These are phyloP conservation scores for Tricharina praecox DNA, from an alignment of 495 filamentous ascomycete species.

Conservation along the genomic window DNA sequence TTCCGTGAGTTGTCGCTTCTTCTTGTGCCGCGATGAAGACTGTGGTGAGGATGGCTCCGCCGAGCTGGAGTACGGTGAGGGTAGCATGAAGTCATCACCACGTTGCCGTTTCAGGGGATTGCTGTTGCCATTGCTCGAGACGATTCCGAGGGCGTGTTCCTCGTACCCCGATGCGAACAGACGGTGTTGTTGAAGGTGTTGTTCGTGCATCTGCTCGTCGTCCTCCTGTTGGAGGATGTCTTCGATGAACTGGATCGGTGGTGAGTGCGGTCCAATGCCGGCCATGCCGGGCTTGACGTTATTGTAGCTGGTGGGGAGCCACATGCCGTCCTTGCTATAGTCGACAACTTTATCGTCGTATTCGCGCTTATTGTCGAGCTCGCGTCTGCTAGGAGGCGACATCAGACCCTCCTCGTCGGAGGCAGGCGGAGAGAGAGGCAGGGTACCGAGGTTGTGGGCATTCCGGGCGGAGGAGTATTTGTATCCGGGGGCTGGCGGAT, in stretches of 20 bases:
- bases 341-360: no score
- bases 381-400: conserved; percentile 25
- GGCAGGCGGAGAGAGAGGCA: conserved; percentile 21
- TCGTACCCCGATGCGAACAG: no score
- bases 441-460: no score
- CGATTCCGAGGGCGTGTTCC: no score
- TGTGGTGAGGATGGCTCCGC: not conserved
- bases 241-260: conserved; percentile 22
- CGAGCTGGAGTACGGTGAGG: not conserved
- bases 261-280: no score
- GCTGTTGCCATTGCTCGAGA: conserved; percentile 17
- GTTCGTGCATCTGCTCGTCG: conserved; percentile 13
- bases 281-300: no score
- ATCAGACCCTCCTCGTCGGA: conserved; percentile 24
- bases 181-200: no score
- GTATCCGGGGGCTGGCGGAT: conserved; percentile 12
- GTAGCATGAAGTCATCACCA: not conserved
- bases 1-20: conserved; percentile 43
- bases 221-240: conserved; percentile 22
- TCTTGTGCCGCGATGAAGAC: conserved; percentile 8
- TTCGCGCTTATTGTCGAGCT: no score
- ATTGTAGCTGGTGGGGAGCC: no score
- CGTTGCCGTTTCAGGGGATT: not conserved
- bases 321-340: no score
- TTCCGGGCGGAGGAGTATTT: conserved; percentile 7